Percentiles rank a stretch among this genome's conserved stretches.
These are phyloP conservation scores for Dipteronia dyeriana DNA, from an alignment of 345 rosid species.

Conservation along the genomic window DNA sequence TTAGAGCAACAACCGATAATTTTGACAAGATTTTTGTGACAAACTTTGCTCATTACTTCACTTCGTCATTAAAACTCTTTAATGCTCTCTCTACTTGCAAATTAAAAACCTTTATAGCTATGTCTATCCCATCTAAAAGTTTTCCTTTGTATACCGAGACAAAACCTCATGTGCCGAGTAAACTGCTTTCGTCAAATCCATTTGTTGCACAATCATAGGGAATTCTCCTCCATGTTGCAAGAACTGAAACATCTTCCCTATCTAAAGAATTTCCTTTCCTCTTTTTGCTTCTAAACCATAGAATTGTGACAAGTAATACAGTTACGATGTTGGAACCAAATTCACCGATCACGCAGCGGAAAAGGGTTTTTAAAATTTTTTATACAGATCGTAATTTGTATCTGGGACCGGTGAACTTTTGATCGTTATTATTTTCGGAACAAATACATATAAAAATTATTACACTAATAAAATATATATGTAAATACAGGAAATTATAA, in stretches of 20 bases:
- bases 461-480: too few species aligned
- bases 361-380: too few species aligned
- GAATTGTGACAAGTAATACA: neutral
- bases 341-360: too few species aligned
- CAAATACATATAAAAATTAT: too few species aligned
- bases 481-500: too few species aligned
- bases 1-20: neutral
- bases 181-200: neutral
- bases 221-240: conserved; percentile 10
- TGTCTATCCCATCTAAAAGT: neutral
- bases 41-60: neutral
- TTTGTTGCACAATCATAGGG: neutral
- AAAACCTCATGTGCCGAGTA: conserved; percentile 14
- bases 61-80: conserved; percentile 12
- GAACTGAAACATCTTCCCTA: neutral
- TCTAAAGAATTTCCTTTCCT: neutral
- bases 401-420: too few species aligned
- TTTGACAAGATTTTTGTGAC: conserved; percentile 14
- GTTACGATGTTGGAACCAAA: too few species aligned
- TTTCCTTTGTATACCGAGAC: conserved; percentile 12
- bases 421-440: too few species aligned
- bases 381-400: too few species aligned
- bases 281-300: neutral
- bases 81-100: neutral
- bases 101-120: conserved; percentile 10